Base-by-base conservation (phyloP, 176 grass and related monocot genomes). In the Metroxylon sagu region DNA sequence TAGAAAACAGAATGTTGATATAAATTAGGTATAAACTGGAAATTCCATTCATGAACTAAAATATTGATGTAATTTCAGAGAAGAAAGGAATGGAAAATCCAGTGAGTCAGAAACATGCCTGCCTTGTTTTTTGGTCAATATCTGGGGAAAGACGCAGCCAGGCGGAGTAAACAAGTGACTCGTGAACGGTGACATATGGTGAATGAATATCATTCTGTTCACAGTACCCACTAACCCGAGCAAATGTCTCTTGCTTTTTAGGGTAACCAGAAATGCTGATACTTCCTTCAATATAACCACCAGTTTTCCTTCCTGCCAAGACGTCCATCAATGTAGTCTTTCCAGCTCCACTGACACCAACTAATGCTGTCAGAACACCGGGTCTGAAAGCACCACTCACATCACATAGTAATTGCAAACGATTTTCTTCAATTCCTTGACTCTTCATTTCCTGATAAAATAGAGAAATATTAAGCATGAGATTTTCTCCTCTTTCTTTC, bases 301-400 rank as follows among this genome's bases (percentile, higher is more conserved):
- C 79, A 5, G 91, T 96, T 70, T 96, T 96, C 64, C 91, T 85
- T 66, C 91, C 91, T 61, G 91, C 86, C 5, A 96, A 58, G 35
- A 96, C 91, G 74, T 96, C 91, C 91, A 96, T 90, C 56, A 96
- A 39, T 52, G 91, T 96, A 26, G 86, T 96, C 75, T 96, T 96
- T 60, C 91, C 91, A 23, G 91, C 91, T 70, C 91, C 91, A 74
- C 91, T 96, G 28, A 87, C 86, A 52, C 91, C 91, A 55, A 96
- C 83, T 52, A 96, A 62, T 70, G 91, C 91, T 28, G 91, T 90
- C 60, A 96, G 62, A 67, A 90, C 65, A 74, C 86, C 80, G 18
- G 91, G 91, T 58, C 77, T 86, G 29, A 96, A 96, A 54, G 86
- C 71, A 71, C 91, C 85, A 72, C 91, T 90, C 29, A 96, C 88